phyloP scores from a whole-genome alignment of 352 stramenopile species.

The Phytophthora tentaculata region DNA sequence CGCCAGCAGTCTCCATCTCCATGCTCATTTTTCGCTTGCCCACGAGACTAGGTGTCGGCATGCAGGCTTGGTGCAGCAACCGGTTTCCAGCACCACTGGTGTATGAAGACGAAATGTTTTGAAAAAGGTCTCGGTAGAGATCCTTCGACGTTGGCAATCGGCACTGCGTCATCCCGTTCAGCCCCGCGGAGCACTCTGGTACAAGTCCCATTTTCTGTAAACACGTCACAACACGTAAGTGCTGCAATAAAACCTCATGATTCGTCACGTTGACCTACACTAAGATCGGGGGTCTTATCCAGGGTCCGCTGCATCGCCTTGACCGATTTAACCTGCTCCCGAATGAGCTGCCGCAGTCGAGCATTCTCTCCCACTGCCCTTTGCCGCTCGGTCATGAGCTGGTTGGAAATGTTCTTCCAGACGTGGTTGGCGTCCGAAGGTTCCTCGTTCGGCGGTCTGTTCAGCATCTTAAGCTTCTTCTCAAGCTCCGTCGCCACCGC shows the following conservation, averaged over 20 bases:
- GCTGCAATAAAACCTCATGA: slow-evolving; percentile 1
- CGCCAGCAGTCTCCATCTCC: slow-evolving; percentile 47
- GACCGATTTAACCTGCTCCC: slow-evolving; percentile 46
- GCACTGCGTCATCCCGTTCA: not conserved
- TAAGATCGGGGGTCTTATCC: slow-evolving; percentile 40
- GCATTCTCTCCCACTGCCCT: slow-evolving; percentile 53
- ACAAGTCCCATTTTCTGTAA: slow-evolving; percentile 35
- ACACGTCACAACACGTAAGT: slow-evolving; percentile 5
- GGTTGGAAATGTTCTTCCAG: slow-evolving; percentile 56
- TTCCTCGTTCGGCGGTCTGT: slow-evolving; percentile 29
- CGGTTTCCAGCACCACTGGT: slow-evolving; percentile 19
- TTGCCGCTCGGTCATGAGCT: slow-evolving; percentile 52
- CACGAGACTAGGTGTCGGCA: slow-evolving; percentile 27
- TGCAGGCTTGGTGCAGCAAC: slow-evolving; percentile 39
- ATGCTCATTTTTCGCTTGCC: slow-evolving; percentile 53
- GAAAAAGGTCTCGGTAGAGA: slow-evolving; percentile 47
- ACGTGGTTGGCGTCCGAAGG: slow-evolving; percentile 39
- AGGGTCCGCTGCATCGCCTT: slow-evolving; percentile 42
- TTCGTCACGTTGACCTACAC: slow-evolving; percentile 16
- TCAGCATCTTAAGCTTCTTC: slow-evolving; percentile 49
- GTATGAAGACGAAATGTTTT: slow-evolving; percentile 44
- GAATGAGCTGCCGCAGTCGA: slow-evolving; percentile 50
- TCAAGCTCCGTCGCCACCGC: slow-evolving; percentile 47
- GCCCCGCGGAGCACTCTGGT: not conserved
- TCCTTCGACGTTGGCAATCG: slow-evolving; percentile 29